A percentile compares a stretch with the other conserved stretches of the same genome.
phyloP scores from a whole-genome alignment of 495 filamentous ascomycete species.

The Arthonia radiata region DNA sequence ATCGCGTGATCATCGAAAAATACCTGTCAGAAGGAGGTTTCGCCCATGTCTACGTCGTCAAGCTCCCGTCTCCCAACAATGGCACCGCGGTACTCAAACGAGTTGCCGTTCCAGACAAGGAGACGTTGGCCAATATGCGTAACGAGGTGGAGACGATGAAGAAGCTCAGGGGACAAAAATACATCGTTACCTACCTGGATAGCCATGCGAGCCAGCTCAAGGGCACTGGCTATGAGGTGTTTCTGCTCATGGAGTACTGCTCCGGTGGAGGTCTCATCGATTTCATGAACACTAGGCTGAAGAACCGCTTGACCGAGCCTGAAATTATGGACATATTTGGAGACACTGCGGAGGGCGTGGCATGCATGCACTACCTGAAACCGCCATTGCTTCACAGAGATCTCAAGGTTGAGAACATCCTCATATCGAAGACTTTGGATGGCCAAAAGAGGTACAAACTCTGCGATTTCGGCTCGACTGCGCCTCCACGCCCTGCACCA shows the following conservation, averaged over 20 bases:
- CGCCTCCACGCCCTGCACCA: constrained; percentile 59
- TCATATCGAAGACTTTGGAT: constrained; percentile 42
- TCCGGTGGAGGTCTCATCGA: constrained; percentile 78
- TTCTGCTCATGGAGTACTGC: constrained; percentile 89
- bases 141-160: constrained; percentile 99
- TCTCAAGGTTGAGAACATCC: constrained; percentile 92
- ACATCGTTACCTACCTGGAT: constrained; percentile 95
- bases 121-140: constrained; percentile 80
- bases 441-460: constrained; percentile 56
- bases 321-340: constrained; percentile 94
- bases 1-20: constrained; percentile 87
- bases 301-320: constrained; percentile 89
- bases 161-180: constrained; percentile 80
- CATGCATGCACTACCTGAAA: constrained; percentile 96
- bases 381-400: constrained; percentile 84
- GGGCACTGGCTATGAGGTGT: constrained; percentile 89
- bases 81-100: constrained; percentile 74
- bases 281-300: constrained; percentile 96
- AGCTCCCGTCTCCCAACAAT: constrained; percentile 49
- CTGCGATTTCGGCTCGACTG: constrained; percentile 91
- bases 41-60: constrained; percentile 92
- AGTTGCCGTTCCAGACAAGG: constrained; percentile 93
- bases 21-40: constrained; percentile 97
- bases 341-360: constrained; percentile 85
- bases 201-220: constrained; percentile 86